A percentile compares a stretch with the other conserved stretches of the same genome.
These are phyloP conservation scores for Corylus americana DNA, from an alignment of 306 rosid species.

Conservation along the genomic window DNA sequence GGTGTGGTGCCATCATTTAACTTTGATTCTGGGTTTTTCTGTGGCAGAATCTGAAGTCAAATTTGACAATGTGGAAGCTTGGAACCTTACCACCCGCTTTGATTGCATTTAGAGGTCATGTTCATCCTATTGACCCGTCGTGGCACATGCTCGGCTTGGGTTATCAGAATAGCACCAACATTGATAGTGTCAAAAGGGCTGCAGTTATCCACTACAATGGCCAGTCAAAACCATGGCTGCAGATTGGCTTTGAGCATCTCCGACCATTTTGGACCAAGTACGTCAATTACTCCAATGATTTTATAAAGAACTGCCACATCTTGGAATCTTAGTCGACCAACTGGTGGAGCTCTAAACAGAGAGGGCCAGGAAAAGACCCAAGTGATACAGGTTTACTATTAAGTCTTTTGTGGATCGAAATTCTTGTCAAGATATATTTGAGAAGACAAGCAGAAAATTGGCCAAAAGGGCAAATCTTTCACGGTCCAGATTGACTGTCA, in stretches of 20 bases:
- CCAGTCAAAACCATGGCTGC: conserved; percentile 96
- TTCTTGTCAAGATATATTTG: conserved; percentile 46
- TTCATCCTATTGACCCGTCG: conserved; percentile 77
- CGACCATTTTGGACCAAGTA: conserved; percentile 94
- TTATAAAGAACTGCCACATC: conserved; percentile 89
- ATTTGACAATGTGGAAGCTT: conserved; percentile 92
- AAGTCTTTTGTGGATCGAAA: conserved; percentile 47
- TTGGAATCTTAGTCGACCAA: conserved; percentile 70
- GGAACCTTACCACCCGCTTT: conserved; percentile 98
- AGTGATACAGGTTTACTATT: conserved; percentile 49
- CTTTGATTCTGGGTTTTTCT: conserved; percentile 8
- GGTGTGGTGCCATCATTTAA: conserved; percentile 3
- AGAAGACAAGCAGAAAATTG: conserved; percentile 48
- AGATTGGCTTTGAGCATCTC: conserved; percentile 96
- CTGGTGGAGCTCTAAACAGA: conserved; percentile 34
- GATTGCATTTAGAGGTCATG: conserved; percentile 91
- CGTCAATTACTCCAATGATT: conserved; percentile 89
- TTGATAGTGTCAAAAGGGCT: conserved; percentile 68
- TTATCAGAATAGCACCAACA: conserved; percentile 73
- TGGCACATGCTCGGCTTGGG: conserved; percentile 99
- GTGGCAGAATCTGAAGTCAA: conserved; percentile 81
- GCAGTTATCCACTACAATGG: conserved; percentile 99
- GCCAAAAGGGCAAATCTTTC: conserved; percentile 45
- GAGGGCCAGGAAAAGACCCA: conserved; percentile 20
- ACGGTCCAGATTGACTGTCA: conserved; percentile 42